phyloP scores from a whole-genome alignment of 2,329 filamentous ascomycete species.

The Pseudogymnoascus sp. region DNA sequence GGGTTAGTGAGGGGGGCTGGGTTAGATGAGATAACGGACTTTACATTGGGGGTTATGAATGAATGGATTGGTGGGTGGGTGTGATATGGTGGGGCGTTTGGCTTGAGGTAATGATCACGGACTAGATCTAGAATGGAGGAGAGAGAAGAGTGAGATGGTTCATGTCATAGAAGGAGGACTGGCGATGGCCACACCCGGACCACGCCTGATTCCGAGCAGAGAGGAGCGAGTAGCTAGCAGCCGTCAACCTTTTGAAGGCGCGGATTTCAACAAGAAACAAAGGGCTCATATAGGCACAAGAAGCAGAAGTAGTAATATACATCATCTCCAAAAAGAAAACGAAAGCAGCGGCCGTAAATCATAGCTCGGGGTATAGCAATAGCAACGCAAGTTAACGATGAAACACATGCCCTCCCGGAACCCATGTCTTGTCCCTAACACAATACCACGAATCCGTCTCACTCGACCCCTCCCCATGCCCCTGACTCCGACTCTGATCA shows the following conservation, averaged over 20 bases:
- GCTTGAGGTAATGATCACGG: neutral
- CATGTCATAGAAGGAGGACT: neutral
- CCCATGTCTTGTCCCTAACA: conserved; percentile 18
- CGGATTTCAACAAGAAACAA: neutral
- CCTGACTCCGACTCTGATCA: conserved; percentile 25
- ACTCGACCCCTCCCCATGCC: conserved; percentile 16
- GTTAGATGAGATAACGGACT: neutral
- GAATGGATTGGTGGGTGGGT: neutral
- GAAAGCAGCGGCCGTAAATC: neutral
- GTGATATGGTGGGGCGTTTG: neutral
- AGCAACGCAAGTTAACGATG: conserved; percentile 13
- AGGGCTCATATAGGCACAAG: neutral
- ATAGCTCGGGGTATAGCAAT: neutral
- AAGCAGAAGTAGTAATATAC: conserved; percentile 1
- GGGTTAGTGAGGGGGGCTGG: conserved; percentile 8
- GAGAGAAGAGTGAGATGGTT: neutral
- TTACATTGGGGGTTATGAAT: neutral
- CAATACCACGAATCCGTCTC: conserved; percentile 23
- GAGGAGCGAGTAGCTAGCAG: neutral
- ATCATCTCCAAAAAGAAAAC: neutral
- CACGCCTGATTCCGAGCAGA: neutral
- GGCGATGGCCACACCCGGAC: neutral
- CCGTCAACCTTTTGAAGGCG: neutral
- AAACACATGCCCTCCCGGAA: conserved; percentile 19
- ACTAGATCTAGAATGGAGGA: conserved; percentile 1